Evolutionary conservation across 371 early-diverging fungal genomes (phyloP), one percentile per base, ranked within the genome.

Genomic region (Umbelopsis sp.): DNA sequence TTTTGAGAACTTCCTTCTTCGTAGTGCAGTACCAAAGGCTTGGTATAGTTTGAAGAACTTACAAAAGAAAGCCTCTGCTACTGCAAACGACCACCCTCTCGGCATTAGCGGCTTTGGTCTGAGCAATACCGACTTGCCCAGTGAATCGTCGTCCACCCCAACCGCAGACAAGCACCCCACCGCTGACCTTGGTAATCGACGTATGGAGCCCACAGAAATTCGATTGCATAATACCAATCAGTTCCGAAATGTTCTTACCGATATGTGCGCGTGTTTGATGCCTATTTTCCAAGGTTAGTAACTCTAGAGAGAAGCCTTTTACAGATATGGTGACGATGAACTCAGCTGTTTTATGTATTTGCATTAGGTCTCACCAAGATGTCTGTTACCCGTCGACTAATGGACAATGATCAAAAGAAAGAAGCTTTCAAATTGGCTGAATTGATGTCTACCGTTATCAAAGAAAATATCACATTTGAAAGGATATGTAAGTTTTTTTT

Each of bases 171-270:
- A 72, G 24, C 79, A 80, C 11, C 69, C 72, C 35, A 20, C 69
- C 4, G 70, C 78, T 24, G 66, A 72, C 3, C 64, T 69, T 8
- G 68, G 53, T 22, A 70, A 65, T 1, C 75, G 80, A 20, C 52
- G 67, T 18, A 69, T 71, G 3, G 87, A 89, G 44, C 74, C 73
- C 5, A 85, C 87, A 29, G 86, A 90, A 65, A 86, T 83, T 41
- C 79, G 86, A 11, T 87, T 89, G 37, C 81, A 84, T 74, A 95
- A 95, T 67, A 82, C 88, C 32, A 89, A 86, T 63, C 85, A 81
- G 64, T 89, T 93, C 66, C 86, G 84, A 67, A 74, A 84, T 53
- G 74, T 94, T 9, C 76, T 94, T 38, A 83, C 85, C 3, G 88
- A 94, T 65, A 87, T 91, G 44, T 87, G 92, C 24, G 81, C 82